phyloP scores from a whole-genome alignment of 495 filamentous ascomycete genomes.

The Wilcoxina mikolae region DNA sequence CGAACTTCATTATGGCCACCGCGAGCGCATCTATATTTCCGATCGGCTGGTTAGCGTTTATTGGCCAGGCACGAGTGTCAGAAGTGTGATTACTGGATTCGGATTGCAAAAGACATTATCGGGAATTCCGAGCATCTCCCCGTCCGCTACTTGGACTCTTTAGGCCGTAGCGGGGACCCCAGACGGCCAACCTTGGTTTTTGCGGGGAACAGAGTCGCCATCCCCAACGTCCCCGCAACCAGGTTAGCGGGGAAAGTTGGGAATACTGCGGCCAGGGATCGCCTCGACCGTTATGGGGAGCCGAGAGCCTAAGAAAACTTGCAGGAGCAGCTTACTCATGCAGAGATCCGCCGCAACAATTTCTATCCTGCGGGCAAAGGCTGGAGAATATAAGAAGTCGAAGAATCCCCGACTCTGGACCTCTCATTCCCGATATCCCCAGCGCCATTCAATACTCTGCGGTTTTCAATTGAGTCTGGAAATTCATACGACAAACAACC shows the following conservation, averaged over 20 bases:
- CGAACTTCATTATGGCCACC: neutral
- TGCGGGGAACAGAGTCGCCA: conserved; percentile 4
- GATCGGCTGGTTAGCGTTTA: neutral
- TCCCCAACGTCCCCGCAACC: conserved; percentile 32
- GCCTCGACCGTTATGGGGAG: neutral
- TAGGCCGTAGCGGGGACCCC: neutral
- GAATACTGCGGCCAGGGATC: neutral
- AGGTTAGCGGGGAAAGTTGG: conserved; percentile 32
- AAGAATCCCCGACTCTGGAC: neutral
- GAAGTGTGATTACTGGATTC: conserved; percentile 1
- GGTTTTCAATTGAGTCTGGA: no score
- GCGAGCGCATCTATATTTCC: neutral
- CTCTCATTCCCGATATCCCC: neutral
- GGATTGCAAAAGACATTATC: neutral
- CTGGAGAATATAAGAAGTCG: neutral
- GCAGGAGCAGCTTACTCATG: no score
- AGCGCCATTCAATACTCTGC: conserved; percentile 35
- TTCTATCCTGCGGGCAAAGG: neutral
- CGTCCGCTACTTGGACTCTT: neutral
- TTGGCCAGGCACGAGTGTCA: neutral
- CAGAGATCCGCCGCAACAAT: conserved; percentile 30
- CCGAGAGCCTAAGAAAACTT: no score
- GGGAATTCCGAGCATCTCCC: conserved; percentile 5
- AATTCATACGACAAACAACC: neutral
- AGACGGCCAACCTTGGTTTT: conserved; percentile 5